A percentile compares a stretch with the other conserved stretches of the same genome.
phyloP scores from a whole-genome alignment of 306 rosid species.

The Cucurbita argyrosperma region DNA sequence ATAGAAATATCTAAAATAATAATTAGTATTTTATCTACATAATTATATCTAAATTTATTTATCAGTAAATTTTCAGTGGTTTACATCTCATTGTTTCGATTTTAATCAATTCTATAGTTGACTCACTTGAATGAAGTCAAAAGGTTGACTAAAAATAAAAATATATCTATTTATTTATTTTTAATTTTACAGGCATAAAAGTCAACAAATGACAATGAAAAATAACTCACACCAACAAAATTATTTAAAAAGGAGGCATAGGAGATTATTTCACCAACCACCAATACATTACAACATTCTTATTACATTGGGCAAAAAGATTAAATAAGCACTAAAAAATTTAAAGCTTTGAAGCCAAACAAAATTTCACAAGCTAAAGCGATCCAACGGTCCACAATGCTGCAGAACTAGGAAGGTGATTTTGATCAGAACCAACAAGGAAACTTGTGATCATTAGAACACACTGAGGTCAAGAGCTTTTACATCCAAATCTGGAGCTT shows the following conservation, averaged over 20 bases:
- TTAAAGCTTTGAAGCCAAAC: background rate
- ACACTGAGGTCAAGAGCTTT: slow-evolving; percentile 42
- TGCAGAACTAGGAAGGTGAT: background rate
- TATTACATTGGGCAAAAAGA: slow-evolving; percentile 1
- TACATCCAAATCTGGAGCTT: slow-evolving; percentile 31
- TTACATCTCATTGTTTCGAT: too few relatives aligned
- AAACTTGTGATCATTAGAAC: slow-evolving; percentile 51
- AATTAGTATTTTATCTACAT: too few relatives aligned
- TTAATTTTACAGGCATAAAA: background rate
- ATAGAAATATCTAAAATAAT: too few relatives aligned
- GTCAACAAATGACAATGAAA: background rate
- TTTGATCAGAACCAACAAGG: background rate
- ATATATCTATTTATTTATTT: too few relatives aligned
- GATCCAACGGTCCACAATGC: background rate
- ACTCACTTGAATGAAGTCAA: too few relatives aligned
- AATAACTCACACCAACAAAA: background rate
- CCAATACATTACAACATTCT: background rate
- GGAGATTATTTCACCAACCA: background rate
- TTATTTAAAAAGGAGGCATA: background rate
- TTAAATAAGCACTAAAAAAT: slow-evolving; percentile 4
- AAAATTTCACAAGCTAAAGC: background rate
- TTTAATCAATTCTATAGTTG: too few relatives aligned
- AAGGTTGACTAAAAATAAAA: too few relatives aligned
- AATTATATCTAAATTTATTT: too few relatives aligned
- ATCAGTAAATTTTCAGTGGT: too few relatives aligned